Percentiles rank a stretch among this genome's conserved stretches.
Conservation (phyloP, 2,329 filamentous ascomycete species). For the Gliomastix tumulicola region DNA sequence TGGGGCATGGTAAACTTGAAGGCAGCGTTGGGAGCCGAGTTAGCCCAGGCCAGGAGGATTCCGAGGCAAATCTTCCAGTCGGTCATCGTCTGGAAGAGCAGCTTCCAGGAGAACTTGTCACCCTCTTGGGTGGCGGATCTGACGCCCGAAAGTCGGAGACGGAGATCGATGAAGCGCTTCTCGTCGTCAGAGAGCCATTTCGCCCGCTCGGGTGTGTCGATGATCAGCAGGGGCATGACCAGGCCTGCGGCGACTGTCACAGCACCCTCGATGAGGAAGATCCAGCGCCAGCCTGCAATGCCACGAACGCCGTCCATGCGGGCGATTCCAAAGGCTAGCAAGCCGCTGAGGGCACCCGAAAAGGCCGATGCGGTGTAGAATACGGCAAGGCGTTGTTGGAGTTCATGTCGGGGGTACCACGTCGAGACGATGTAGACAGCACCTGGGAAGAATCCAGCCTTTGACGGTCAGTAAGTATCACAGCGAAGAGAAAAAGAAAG, state of each 20-base stretch:
- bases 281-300: constrained; percentile 55
- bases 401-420: constrained; percentile 52
- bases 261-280: constrained; percentile 64
- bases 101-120: background rate
- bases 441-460: constrained; percentile 61
- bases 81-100: constrained; percentile 16
- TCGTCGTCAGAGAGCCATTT: constrained; percentile 51
- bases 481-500: too few species aligned
- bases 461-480: background rate
- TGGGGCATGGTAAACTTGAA: constrained; percentile 55
- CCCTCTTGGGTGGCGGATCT: background rate
- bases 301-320: constrained; percentile 62
- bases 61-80: constrained; percentile 37
- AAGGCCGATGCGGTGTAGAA: constrained; percentile 80
- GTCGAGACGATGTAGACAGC: constrained; percentile 51
- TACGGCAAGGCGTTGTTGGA: constrained; percentile 52
- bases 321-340: constrained; percentile 62
- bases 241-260: constrained; percentile 61
- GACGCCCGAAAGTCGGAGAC: too few species aligned
- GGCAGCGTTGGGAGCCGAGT: constrained; percentile 26
- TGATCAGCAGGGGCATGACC: constrained; percentile 61
- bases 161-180: constrained; percentile 64
- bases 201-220: constrained; percentile 60
- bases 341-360: constrained; percentile 69
- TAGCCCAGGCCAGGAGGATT: constrained; percentile 40